These are phyloP conservation scores for Forsythia suspensa DNA, from an alignment of 257 asterid genomes.

Conservation along the genomic window DNA sequence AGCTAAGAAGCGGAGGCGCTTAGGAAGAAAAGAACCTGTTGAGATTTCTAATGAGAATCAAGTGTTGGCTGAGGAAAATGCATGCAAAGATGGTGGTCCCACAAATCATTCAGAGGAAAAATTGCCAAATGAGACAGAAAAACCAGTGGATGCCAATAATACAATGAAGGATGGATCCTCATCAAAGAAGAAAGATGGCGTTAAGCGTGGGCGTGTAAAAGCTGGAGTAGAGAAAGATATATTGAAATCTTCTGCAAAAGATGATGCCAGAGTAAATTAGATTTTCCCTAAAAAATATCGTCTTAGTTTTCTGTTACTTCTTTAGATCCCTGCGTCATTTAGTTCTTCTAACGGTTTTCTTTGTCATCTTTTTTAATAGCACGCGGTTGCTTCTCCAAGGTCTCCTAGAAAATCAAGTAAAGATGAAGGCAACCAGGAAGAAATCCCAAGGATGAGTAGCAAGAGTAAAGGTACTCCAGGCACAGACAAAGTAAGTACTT, in stretches of 20 bases:
- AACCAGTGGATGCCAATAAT: conserved; percentile 31
- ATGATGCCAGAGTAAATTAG: conserved; percentile 44
- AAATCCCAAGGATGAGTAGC: conserved; percentile 42
- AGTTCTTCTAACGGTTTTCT: conserved; percentile 5
- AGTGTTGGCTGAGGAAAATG: conserved; percentile 36
- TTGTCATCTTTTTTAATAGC: conserved; percentile 34
- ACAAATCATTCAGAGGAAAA: conserved; percentile 53
- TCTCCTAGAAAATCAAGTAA: conserved; percentile 52
- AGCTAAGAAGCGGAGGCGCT: conserved; percentile 28
- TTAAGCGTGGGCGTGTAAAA: conserved; percentile 57
- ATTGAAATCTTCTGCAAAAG: conserved; percentile 44
- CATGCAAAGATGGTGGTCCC: conserved; percentile 43
- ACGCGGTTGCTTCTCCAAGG: conserved; percentile 40
- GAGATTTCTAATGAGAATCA: conserved; percentile 42
- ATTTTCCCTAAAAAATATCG: conserved; percentile 3
- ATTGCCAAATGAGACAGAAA: conserved; percentile 33
- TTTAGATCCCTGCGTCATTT: conserved; percentile 9
- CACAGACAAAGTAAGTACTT: conserved; percentile 51
- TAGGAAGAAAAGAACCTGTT: conserved; percentile 29
- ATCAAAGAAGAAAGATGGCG: conserved; percentile 39
- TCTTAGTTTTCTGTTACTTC: conserved; percentile 18
- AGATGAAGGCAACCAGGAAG: conserved; percentile 52
- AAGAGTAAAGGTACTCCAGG: conserved; percentile 69
- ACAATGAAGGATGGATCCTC: conserved; percentile 38
- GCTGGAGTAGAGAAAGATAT: conserved; percentile 39